Evolutionary conservation across 2,329 filamentous ascomycete species (phyloP).

Genomic region (Epichloe gansuensis): DNA sequence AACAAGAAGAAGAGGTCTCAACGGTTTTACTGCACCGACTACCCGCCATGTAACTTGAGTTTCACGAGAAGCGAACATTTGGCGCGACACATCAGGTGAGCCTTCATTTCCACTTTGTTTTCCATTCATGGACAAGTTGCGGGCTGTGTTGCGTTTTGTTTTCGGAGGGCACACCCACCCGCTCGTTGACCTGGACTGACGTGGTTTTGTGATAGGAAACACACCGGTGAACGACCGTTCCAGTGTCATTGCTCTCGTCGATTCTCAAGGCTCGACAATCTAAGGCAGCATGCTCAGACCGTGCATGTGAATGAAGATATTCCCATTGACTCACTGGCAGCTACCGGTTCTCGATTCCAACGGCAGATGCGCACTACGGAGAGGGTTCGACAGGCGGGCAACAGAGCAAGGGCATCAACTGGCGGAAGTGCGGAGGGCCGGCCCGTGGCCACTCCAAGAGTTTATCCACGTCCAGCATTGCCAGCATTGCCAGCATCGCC

Average conservation of each 20-base stretch:
- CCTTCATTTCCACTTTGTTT: background rate
- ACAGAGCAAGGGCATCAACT: constrained; percentile 65
- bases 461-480: constrained; percentile 77
- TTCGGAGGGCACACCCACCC: background rate
- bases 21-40: constrained; percentile 91
- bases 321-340: constrained; percentile 82
- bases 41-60: constrained; percentile 83
- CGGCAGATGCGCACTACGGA: constrained; percentile 75
- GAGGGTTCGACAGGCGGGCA: constrained; percentile 60
- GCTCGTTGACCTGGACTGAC: background rate
- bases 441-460: constrained; percentile 73
- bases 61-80: constrained; percentile 95
- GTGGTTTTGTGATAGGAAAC: constrained; percentile 50
- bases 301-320: constrained; percentile 98
- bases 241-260: constrained; percentile 89
- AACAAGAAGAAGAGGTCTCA: constrained; percentile 95
- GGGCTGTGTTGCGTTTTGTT: too few species aligned
- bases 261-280: constrained; percentile 88
- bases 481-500: constrained; percentile 66
- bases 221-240: constrained; percentile 93
- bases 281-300: constrained; percentile 93
- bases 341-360: constrained; percentile 83
- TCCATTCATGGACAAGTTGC: background rate
- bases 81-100: constrained; percentile 79
- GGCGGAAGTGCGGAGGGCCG: constrained; percentile 60